Percentiles rank a stretch among this genome's conserved stretches.
phyloP scores from a whole-genome alignment of 1,284 basidiomycete species.

The Cystobasidium pallidum region DNA sequence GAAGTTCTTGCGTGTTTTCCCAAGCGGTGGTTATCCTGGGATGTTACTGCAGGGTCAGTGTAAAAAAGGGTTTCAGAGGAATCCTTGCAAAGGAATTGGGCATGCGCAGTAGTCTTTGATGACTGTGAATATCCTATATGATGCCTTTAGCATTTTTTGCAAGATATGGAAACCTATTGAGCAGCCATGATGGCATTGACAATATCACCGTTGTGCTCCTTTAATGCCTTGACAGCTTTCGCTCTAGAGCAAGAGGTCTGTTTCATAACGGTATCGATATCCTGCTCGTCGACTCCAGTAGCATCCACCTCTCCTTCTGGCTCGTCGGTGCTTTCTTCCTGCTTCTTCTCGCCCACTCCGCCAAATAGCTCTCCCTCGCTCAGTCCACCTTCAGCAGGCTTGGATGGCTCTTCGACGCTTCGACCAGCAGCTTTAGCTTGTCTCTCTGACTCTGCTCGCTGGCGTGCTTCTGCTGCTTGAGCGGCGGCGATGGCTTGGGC shows the following conservation, averaged over 20 bases:
- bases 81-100: too few relatives aligned
- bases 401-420: slow-evolving; percentile 63
- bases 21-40: too few relatives aligned
- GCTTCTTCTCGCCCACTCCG: slow-evolving; percentile 45
- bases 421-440: slow-evolving; percentile 60
- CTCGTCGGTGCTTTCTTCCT: slow-evolving; percentile 48
- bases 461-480: slow-evolving; percentile 46
- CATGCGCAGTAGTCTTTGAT: background rate
- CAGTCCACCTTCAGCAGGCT: slow-evolving; percentile 13
- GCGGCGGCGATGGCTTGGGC: slow-evolving; percentile 44
- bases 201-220: slow-evolving; percentile 69
- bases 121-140: background rate
- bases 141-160: background rate
- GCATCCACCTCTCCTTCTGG: slow-evolving; percentile 58
- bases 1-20: too few relatives aligned
- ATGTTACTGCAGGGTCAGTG: too few relatives aligned
- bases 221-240: slow-evolving; percentile 82
- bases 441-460: slow-evolving; percentile 63
- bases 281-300: slow-evolving; percentile 75
- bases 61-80: too few relatives aligned
- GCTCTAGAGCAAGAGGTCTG: slow-evolving; percentile 78
- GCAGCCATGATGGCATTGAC: slow-evolving; percentile 40
- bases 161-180: background rate
- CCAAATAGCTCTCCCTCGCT: slow-evolving; percentile 38
- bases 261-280: slow-evolving; percentile 91